phyloP scores from a whole-genome alignment of 805 yeast genomes.

The Lachancea kluyveri region DNA sequence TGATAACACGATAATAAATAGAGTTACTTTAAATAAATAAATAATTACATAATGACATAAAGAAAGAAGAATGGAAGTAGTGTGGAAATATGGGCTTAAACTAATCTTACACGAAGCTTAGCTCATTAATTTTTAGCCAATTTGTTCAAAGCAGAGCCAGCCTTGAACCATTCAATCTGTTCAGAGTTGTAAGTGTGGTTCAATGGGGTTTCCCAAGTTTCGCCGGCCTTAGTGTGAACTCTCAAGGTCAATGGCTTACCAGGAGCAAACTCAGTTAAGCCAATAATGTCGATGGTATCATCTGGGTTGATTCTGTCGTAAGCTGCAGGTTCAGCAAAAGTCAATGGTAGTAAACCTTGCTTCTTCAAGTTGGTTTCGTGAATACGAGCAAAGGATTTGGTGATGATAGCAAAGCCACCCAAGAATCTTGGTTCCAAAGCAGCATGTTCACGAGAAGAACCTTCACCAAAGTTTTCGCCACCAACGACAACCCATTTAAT shows the following conservation, averaged over 20 bases:
- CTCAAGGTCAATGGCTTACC: conserved; percentile 84
- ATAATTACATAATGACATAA: no score
- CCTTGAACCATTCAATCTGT: conserved; percentile 98
- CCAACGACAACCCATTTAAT: conserved; percentile 96
- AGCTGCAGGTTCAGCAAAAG: conserved; percentile 82
- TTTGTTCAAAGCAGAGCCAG: conserved; percentile 98
- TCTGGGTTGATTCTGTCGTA: conserved; percentile 90
- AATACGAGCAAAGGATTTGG: conserved; percentile 97
- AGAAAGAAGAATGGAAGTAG: no score
- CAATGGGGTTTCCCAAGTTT: conserved; percentile 82
- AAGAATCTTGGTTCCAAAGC: conserved; percentile 99
- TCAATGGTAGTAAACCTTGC: conserved; percentile 97
- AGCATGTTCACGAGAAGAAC: conserved; percentile 99
- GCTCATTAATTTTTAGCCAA: conserved; percentile 59
- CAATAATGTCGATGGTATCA: conserved; percentile 83
- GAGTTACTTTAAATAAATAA: no score
- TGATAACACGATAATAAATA: no score
- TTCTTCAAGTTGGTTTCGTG: conserved; percentile 99
- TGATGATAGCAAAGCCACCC: conserved; percentile 96
- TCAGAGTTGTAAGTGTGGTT: conserved; percentile 94
- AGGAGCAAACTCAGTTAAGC: conserved; percentile 82
- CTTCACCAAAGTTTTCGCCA: conserved; percentile 99
- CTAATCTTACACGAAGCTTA: no score
- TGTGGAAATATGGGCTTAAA: no score
- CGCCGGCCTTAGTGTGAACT: conserved; percentile 65